Percentiles rank a stretch among this genome's conserved stretches.
phyloP scores from a whole-genome alignment of 768 basidiomycete species.

The Mycena rebaudengoi region DNA sequence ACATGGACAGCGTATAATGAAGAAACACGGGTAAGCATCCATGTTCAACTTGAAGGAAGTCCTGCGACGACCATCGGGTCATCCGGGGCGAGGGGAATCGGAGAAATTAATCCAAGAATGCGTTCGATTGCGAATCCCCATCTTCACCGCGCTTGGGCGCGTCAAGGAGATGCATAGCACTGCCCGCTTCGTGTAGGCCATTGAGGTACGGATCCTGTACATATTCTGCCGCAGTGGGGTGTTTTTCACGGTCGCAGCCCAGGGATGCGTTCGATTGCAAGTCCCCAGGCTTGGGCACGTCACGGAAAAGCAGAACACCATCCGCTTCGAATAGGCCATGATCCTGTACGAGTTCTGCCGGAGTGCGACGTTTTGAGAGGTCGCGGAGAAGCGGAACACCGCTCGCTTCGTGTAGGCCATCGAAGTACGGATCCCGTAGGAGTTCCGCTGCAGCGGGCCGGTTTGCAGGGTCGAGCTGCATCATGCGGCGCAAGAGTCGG shows the following conservation, averaged over 20 bases:
- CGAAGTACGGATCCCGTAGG: not conserved
- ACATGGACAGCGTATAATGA: not conserved
- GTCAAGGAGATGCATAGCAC: not conserved
- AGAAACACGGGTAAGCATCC: not conserved
- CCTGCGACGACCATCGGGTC: not conserved
- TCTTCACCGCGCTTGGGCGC: not conserved
- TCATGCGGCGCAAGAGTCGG: too few relatives aligned
- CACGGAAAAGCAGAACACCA: not conserved
- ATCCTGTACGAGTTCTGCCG: not conserved
- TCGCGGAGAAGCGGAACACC: not conserved
- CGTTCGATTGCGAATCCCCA: not conserved
- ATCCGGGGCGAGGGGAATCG: not conserved
- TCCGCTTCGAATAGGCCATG: not conserved
- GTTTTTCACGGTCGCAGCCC: too few relatives aligned
- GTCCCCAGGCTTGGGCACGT: not conserved
- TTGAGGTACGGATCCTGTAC: not conserved
- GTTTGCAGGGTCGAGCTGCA: not conserved
- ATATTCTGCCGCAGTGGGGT: too few relatives aligned
- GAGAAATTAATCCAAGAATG: not conserved
- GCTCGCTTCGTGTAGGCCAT: not conserved
- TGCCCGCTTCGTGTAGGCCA: not conserved
- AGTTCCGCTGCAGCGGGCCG: not conserved
- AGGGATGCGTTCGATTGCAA: too few relatives aligned
- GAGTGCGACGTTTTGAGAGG: not conserved
- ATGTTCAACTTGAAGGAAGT: not conserved